phyloP scores from a whole-genome alignment of 768 basidiomycete species.

The Boletus sp. region DNA sequence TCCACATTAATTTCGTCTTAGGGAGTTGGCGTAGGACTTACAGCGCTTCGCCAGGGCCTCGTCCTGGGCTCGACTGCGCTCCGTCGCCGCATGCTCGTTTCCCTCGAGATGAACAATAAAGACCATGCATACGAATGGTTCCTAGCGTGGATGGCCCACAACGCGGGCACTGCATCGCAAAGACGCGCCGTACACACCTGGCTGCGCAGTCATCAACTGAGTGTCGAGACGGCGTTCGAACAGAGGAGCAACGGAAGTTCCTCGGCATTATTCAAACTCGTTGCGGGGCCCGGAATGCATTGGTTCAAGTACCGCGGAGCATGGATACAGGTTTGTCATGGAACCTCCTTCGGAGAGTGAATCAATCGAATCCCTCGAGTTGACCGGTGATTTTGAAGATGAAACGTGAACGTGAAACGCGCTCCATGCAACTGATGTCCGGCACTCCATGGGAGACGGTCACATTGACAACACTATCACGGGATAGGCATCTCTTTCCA shows the following conservation, averaged over 20 bases:
- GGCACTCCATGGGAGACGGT: slow-evolving; percentile 98
- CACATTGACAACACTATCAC: slow-evolving; percentile 86
- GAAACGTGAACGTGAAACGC: slow-evolving; percentile 90
- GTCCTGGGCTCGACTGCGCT: slow-evolving; percentile 70
- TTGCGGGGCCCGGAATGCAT: slow-evolving; percentile 93
- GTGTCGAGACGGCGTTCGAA: slow-evolving; percentile 89
- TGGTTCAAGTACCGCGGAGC: slow-evolving; percentile 86
- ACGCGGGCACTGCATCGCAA: slow-evolving; percentile 39
- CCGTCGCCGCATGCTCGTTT: slow-evolving; percentile 87
- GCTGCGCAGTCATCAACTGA: slow-evolving; percentile 85
- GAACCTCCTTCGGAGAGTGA: not conserved
- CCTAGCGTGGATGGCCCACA: slow-evolving; percentile 89
- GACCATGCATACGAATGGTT: slow-evolving; percentile 97
- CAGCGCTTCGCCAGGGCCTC: slow-evolving; percentile 66
- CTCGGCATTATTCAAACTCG: slow-evolving; percentile 85
- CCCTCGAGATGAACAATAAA: slow-evolving; percentile 94
- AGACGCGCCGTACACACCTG: slow-evolving; percentile 34
- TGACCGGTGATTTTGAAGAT: slow-evolving; percentile 48
- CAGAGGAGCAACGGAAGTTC: slow-evolving; percentile 89
- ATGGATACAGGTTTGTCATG: slow-evolving; percentile 83
- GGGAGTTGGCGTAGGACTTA: slow-evolving; percentile 89
- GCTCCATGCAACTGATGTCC: slow-evolving; percentile 86
- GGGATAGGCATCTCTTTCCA: slow-evolving; percentile 80
- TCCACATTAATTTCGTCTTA: slow-evolving; percentile 31
- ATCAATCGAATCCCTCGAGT: not conserved